Evolutionary conservation across 352 stramenopile species (phyloP), one percentile per base, ranked within the genome.

Genomic region (Achlya hypogyna): DNA sequence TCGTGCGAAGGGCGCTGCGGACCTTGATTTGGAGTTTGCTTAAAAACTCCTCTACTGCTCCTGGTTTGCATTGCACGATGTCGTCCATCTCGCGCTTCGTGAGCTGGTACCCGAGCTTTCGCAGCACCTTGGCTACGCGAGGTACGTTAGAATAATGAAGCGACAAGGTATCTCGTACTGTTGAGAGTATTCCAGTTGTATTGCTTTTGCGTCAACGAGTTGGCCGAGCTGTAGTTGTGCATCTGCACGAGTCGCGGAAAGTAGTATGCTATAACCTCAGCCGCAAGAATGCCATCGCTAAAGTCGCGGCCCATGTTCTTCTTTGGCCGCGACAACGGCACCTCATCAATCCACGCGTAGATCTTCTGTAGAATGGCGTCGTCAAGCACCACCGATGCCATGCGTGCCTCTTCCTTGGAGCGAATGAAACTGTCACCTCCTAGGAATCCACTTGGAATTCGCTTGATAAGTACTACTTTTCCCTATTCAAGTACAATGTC

Each of bases 111-210:
- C 88, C 76, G 43, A 97, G 75, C 59, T 78, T 89, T 74, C 83
- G 88, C 49, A 97, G 75, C 54, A 96, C 89, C 71, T 96, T 94
- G 25, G 71, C 74, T 88, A 60, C 25, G 72, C 40, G 18, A 81
- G 43, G 40, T 63, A 51, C 25, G 52, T 62, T 20, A 77, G n/a
- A 53, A 35, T 9, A 20, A 70, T 31, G 3, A 27, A 4, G 42
- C 14, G 10, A 49, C n/a, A n/a, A n/a, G n/a, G n/a, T n/a, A n/a
- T n/a, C n/a, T 28, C 79, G 74, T 71, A 85, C 85, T 79, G 71
- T 98, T 97, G 34, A 98, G 77, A 34, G 95, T 98, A 60, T 90
- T 92, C 89, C 91, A 98, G 73, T 98, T 98, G 78, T 98, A 98
- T 58, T 97, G 77, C 75, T 98, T 98, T 72, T 98, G 94, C 51